Evolutionary conservation across 495 filamentous ascomycete genomes (phyloP), one percentile per base, ranked within the genome.

Genomic region (Podospora appendiculata): DNA sequence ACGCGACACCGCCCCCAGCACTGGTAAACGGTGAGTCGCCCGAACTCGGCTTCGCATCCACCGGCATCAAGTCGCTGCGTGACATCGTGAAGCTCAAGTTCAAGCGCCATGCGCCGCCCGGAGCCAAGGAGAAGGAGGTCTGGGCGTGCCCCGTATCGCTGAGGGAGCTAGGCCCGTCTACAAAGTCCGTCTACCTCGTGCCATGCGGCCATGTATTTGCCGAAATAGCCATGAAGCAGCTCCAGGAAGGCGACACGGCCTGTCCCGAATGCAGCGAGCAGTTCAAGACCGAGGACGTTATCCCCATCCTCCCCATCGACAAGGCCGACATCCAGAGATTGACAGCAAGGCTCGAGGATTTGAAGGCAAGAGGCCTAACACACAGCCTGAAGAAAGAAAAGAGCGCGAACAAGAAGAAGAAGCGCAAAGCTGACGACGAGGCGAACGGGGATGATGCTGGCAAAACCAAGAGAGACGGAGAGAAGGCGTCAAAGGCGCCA

Each of bases 191-290:
- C 14, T 98, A 97, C 66, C 61, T 98, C 6, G 89, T 96, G 13
- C 93, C 93, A 0, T 98, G 93, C 61, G 93, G 93, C 1, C 94
- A 97, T 78, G 94, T 88, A 1, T 97, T 97, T 66, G 82, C 87
- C 2, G 89, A 92, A 56, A 81, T 81, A 46, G 88, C 88, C 8
- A 79, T 96, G 47, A 86, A 85, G 53, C 89, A 96, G 66, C 78
- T 96, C 5, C 60, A 67, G 25, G 70, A 70, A 45, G 70, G 70
- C 14, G 43, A 45, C 11, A 19, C 11, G 43, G 55, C 58, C 1
- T 80, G 76, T 55, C 70, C 72, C 2, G 72, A 89, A 76, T 98
- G 93, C 63, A 87, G 86, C 59, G 82, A 85, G 58, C 50, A 78
- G 6, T 96, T 90, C 67, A 76, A 80, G 17, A 57, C 79, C 36